A percentile compares a stretch with the other conserved stretches of the same genome.
phyloP scores from a whole-genome alignment of 805 yeast genomes.

The Candida schatavii region DNA sequence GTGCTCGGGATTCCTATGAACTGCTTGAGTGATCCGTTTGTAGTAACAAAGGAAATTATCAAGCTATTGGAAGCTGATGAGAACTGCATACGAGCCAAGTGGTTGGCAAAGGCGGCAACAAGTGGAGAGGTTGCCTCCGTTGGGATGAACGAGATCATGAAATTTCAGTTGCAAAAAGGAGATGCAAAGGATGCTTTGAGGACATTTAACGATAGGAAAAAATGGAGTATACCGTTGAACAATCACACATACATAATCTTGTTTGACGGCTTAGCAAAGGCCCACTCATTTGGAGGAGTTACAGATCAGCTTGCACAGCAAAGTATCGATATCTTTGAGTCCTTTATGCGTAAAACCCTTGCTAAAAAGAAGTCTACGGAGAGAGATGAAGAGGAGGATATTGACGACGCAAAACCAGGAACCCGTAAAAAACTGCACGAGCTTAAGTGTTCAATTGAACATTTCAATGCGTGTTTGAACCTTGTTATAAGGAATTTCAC shows the following conservation, averaged over 20 bases:
- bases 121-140: slow-evolving; percentile 46
- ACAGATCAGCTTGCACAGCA: slow-evolving; percentile 16
- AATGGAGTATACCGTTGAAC: slow-evolving; percentile 57
- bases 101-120: slow-evolving; percentile 45
- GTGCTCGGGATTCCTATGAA: slow-evolving; percentile 58
- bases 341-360: slow-evolving; percentile 7
- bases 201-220: slow-evolving; percentile 52
- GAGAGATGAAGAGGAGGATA: not conserved
- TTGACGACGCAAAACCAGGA: not conserved
- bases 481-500: slow-evolving; percentile 31
- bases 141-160: slow-evolving; percentile 61
- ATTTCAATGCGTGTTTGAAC: slow-evolving; percentile 38
- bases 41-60: slow-evolving; percentile 52
- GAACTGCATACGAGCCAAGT: slow-evolving; percentile 48
- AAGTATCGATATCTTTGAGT: slow-evolving; percentile 21
- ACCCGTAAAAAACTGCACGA: not conserved
- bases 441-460: slow-evolving; percentile 19
- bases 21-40: slow-evolving; percentile 56
- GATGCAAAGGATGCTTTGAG: slow-evolving; percentile 49
- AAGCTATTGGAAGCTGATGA: slow-evolving; percentile 52
- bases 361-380: not conserved
- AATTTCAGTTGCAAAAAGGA: slow-evolving; percentile 43
- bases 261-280: slow-evolving; percentile 34
- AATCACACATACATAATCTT: slow-evolving; percentile 39
- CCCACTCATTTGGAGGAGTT: slow-evolving; percentile 32